phyloP scores from a whole-genome alignment of 805 yeast genomes.

The Torulaspora delbrueckii region DNA sequence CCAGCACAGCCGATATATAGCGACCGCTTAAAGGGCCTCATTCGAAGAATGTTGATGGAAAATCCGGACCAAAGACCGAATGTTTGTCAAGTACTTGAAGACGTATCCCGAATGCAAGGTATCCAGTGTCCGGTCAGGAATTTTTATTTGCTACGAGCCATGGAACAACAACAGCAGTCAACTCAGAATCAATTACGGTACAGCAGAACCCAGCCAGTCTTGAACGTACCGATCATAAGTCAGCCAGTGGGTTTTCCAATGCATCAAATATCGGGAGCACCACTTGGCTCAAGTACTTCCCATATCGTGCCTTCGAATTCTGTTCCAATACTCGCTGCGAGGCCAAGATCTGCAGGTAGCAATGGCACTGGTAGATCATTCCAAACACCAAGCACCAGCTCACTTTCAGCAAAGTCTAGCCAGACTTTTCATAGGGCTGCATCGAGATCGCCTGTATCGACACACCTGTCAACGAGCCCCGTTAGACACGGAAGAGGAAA shows the following conservation, averaged over 20 bases:
- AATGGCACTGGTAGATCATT: neutral
- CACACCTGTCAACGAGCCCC: conserved; percentile 1
- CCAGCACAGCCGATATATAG: conserved; percentile 57
- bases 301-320: conserved; percentile 8
- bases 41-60: conserved; percentile 54
- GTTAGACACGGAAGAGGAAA: conserved; percentile 10
- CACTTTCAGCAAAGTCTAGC: neutral
- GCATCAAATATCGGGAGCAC: conserved; percentile 2
- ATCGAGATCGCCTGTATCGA: neutral
- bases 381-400: neutral
- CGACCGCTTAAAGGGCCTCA: conserved; percentile 57
- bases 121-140: conserved; percentile 41
- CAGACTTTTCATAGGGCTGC: neutral
- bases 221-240: conserved; percentile 1
- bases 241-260: conserved; percentile 3
- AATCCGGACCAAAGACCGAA: conserved; percentile 73
- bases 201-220: conserved; percentile 8
- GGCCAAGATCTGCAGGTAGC: conserved; percentile 6
- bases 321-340: conserved; percentile 5
- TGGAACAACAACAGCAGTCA: conserved; percentile 14
- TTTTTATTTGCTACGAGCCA: conserved; percentile 34
- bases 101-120: conserved; percentile 57
- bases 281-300: conserved; percentile 2
- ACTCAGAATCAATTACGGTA: conserved; percentile 6
- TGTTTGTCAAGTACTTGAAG: conserved; percentile 64